Evolutionary conservation across 169 alveolate species (phyloP).

Genomic region (Eimeria acervulina): DNA sequence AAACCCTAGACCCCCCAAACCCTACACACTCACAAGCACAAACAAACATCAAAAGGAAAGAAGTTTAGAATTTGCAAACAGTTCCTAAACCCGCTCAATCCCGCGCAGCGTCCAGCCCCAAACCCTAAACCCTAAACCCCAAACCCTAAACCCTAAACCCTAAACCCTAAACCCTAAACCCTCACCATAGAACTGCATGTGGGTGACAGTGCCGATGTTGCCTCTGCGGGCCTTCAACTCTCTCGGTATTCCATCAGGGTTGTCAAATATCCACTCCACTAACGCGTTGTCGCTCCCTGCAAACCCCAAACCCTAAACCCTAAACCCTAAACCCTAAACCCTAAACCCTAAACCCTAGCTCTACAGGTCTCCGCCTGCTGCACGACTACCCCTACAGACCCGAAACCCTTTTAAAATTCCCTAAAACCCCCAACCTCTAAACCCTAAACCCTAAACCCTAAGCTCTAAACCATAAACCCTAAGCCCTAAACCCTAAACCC

Average conservation of each 20-base stretch:
- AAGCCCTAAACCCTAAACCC: slow-evolving; percentile 19
- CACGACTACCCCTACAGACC: not conserved
- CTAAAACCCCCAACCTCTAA: not conserved
- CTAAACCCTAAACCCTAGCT: slow-evolving; percentile 33
- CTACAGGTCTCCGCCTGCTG: too few species aligned
- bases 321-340: not conserved
- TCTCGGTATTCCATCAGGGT: slow-evolving; percentile 81
- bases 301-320: not conserved
- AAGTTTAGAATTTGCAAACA: too few species aligned
- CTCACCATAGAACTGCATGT: slow-evolving; percentile 68
- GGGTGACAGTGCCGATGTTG: slow-evolving; percentile 80
- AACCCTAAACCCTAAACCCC: too few species aligned
- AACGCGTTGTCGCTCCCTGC: slow-evolving; percentile 84
- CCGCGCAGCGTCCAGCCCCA: too few species aligned
- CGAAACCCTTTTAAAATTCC: not conserved
- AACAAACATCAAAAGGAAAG: too few species aligned
- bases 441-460: slow-evolving; percentile 28
- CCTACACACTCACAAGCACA: too few species aligned
- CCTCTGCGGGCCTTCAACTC: slow-evolving; percentile 86
- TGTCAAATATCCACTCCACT: slow-evolving; percentile 84
- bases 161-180: not conserved
- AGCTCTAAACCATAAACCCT: not conserved
- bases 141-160: too few species aligned
- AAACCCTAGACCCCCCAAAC: too few species aligned
- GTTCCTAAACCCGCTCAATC: too few species aligned